Percentiles rank a stretch among this genome's conserved stretches.
These are phyloP conservation scores for Lachancea sp. DNA, from an alignment of 805 yeast species.

Conservation along the genomic window DNA sequence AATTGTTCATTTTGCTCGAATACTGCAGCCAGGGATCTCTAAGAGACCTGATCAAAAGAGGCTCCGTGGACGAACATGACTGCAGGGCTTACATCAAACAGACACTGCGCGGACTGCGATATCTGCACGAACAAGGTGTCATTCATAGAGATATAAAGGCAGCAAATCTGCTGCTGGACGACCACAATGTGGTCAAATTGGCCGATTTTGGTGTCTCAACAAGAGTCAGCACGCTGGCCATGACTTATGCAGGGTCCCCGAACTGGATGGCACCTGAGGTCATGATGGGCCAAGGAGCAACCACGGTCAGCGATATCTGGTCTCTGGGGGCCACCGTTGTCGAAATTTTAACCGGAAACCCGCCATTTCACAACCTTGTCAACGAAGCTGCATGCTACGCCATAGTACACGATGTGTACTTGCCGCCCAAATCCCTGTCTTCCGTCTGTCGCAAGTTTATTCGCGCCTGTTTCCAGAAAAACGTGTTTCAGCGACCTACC, in stretches of 20 bases:
- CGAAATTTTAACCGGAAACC: conserved; percentile 77
- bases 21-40: conserved; percentile 67
- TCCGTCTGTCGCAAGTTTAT: conserved; percentile 65
- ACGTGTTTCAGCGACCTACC: conserved; percentile 59
- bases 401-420: conserved; percentile 36
- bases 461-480: conserved; percentile 58
- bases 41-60: conserved; percentile 35
- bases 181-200: conserved; percentile 68
- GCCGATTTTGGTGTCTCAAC: conserved; percentile 98
- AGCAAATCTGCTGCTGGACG: conserved; percentile 74
- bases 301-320: conserved; percentile 88
- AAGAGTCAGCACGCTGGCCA: conserved; percentile 53
- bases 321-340: conserved; percentile 92
- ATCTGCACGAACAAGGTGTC: conserved; percentile 68
- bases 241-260: conserved; percentile 78
- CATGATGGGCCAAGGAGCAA: conserved; percentile 74
- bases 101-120: conserved; percentile 63
- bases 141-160: conserved; percentile 94
- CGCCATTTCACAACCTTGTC: conserved; percentile 67
- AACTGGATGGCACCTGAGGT: conserved; percentile 99
- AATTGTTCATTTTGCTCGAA: conserved; percentile 70
- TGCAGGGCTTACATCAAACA: conserved; percentile 60
- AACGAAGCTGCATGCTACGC: conserved; percentile 34
- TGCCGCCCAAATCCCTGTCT: conserved; percentile 32
- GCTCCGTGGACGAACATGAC: conserved; percentile 52